phyloP scores from a whole-genome alignment of 176 grass and related monocot genomes.

The Cocos nucifera region DNA sequence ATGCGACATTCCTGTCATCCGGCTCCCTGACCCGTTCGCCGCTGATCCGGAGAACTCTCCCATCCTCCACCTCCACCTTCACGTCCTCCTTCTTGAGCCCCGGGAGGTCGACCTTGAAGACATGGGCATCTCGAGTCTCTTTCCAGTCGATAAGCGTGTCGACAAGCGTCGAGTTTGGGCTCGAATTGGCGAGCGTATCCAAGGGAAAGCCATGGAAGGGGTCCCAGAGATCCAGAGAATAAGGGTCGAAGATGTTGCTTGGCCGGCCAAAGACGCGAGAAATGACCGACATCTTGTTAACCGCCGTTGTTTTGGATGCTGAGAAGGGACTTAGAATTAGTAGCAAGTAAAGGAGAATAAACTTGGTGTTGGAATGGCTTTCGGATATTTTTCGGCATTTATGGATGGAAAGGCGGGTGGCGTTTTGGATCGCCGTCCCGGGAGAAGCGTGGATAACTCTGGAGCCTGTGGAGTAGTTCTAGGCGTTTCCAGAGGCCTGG shows the following conservation, averaged over 20 bases:
- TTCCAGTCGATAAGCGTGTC: not conserved
- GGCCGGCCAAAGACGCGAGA: not conserved
- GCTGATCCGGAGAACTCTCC: conserved; percentile 1
- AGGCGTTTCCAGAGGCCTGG: too few relatives aligned
- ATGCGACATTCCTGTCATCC: not conserved
- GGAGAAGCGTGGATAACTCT: too few relatives aligned
- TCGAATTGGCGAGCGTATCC: not conserved
- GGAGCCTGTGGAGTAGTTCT: too few relatives aligned
- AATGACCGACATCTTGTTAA: not conserved
- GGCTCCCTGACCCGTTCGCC: not conserved
- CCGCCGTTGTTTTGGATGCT: too few relatives aligned
- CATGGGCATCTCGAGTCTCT: not conserved
- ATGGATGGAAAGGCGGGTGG: too few relatives aligned
- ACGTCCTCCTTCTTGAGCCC: conserved; percentile 4
- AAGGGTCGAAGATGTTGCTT: not conserved
- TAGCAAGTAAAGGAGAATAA: too few relatives aligned
- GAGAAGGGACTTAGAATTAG: too few relatives aligned
- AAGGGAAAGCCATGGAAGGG: not conserved
- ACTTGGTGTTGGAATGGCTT: too few relatives aligned
- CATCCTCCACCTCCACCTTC: conserved; percentile 4
- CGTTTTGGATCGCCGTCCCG: too few relatives aligned
- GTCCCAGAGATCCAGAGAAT: not conserved
- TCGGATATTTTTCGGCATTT: too few relatives aligned
- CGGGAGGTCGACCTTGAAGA: conserved; percentile 10
- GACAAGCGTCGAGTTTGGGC: not conserved